Conservation (phyloP, 352 stramenopile genomes). For the Globisporangium lucens region DNA sequence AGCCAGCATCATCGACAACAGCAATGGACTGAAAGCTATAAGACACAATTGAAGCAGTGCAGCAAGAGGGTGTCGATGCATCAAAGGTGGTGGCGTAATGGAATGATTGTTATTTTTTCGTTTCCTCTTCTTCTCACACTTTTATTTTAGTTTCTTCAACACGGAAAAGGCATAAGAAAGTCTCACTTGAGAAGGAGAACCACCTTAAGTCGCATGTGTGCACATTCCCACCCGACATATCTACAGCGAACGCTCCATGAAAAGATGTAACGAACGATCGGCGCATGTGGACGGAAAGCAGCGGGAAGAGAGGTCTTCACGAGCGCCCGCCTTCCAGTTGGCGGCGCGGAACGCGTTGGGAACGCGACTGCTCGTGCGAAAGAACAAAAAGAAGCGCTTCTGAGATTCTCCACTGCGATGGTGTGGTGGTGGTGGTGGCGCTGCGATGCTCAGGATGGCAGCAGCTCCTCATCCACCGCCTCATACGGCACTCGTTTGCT, state of each 20-base stretch:
- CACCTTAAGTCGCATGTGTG: neutral
- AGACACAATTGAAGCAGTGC: neutral
- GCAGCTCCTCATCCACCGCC: neutral
- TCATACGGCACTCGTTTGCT: no score
- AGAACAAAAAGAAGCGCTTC: neutral
- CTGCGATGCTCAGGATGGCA: neutral
- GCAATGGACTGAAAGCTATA: constrained; percentile 1
- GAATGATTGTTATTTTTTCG: constrained; percentile 2
- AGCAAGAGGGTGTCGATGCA: neutral
- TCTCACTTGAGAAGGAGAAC: neutral
- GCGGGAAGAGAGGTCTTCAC: neutral
- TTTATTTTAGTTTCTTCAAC: neutral
- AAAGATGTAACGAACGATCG: neutral
- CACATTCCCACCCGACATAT: neutral
- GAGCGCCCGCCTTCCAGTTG: neutral
- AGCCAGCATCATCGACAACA: neutral
- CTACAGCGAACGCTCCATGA: neutral
- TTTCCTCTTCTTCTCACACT: neutral
- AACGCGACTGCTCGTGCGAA: neutral
- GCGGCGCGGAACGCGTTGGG: neutral
- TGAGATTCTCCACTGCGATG: neutral
- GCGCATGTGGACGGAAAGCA: neutral
- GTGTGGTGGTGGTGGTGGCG: neutral
- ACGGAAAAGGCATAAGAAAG: neutral
- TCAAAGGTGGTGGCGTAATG: neutral